Percentiles rank a stretch among this genome's conserved stretches.
These are phyloP conservation scores for Epichloe sylvatica DNA, from an alignment of 2,329 filamentous ascomycete species.

Conservation along the genomic window DNA sequence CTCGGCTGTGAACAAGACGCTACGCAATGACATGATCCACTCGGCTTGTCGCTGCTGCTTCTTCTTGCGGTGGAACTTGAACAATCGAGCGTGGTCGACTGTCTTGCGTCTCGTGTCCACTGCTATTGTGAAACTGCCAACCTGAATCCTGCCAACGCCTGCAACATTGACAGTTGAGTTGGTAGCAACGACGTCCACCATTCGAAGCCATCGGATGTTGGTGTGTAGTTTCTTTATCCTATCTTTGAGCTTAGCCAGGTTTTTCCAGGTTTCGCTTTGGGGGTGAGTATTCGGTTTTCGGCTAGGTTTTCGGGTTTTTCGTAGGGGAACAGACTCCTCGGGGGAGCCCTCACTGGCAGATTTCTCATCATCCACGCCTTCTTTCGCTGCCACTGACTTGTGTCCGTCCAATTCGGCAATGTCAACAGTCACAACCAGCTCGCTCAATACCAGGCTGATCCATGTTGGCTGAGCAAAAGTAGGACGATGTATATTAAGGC, in stretches of 20 bases:
- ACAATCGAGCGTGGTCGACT: constrained; percentile 78
- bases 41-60: constrained; percentile 57
- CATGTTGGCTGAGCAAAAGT: constrained; percentile 96
- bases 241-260: constrained; percentile 66
- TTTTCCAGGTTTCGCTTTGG: constrained; percentile 66
- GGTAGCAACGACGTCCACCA: constrained; percentile 78
- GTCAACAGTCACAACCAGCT: constrained; percentile 74
- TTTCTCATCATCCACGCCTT: constrained; percentile 14
- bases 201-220: constrained; percentile 73
- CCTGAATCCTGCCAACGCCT: constrained; percentile 70
- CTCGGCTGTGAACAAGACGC: constrained; percentile 76
- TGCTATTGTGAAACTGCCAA: constrained; percentile 71
- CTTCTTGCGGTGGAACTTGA: constrained; percentile 49
- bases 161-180: constrained; percentile 64
- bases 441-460: constrained; percentile 78
- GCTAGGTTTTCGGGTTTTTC: constrained; percentile 6
- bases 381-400: constrained; percentile 21
- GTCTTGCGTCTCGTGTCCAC: constrained; percentile 87
- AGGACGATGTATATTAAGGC: constrained; percentile 77
- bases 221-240: constrained; percentile 73
- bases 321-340: constrained; percentile 3
- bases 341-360: constrained; percentile 14
- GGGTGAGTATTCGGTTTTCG: constrained; percentile 15
- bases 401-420: constrained; percentile 47
- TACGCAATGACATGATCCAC: constrained; percentile 80